Conservation (phyloP, 2,329 filamentous ascomycete genomes). For the Cryphonectria parasitica region DNA sequence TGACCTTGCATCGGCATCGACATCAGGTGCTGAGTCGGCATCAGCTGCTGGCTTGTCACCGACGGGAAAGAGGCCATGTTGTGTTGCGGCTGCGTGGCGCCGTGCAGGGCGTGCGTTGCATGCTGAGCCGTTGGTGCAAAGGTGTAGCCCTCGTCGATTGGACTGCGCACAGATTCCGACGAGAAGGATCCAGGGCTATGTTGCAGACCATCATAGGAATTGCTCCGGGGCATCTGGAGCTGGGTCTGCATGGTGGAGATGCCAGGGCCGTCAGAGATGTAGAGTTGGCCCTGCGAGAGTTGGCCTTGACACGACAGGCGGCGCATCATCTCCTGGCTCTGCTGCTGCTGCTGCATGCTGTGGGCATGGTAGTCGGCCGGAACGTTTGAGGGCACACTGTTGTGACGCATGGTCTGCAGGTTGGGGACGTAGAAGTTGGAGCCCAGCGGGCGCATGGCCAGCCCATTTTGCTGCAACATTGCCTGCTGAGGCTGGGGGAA, state of each 20-base stretch:
- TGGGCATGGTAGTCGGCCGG: slow-evolving; percentile 28
- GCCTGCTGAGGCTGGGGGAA: slow-evolving; percentile 14
- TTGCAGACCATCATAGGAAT: slow-evolving; percentile 57
- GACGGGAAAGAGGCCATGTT: slow-evolving; percentile 39
- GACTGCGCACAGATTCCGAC: slow-evolving; percentile 56
- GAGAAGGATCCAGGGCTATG: slow-evolving; percentile 65
- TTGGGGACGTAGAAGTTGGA: slow-evolving; percentile 52
- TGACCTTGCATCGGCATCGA: slow-evolving; percentile 15
- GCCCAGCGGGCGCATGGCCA: slow-evolving; percentile 18
- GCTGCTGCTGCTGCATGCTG: slow-evolving; percentile 15
- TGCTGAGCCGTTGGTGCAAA: slow-evolving; percentile 52
- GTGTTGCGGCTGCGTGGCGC: slow-evolving; percentile 48
- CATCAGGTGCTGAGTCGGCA: slow-evolving; percentile 23
- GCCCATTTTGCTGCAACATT: slow-evolving; percentile 16
- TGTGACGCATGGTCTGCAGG: slow-evolving; percentile 48
- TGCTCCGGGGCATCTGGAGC: slow-evolving; percentile 32
- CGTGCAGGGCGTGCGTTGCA: slow-evolving; percentile 53
- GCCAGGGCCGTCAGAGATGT: slow-evolving; percentile 64
- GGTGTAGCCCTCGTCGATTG: slow-evolving; percentile 60
- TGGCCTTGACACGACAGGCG: slow-evolving; percentile 48
- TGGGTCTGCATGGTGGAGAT: slow-evolving; percentile 65
- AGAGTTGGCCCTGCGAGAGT: slow-evolving; percentile 49
- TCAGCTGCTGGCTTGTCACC: slow-evolving; percentile 16
- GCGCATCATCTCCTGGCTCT: slow-evolving; percentile 47
- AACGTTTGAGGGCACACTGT: slow-evolving; percentile 50